phyloP scores from a whole-genome alignment of 2,329 filamentous ascomycete species.

The Scedosporium boydii region DNA sequence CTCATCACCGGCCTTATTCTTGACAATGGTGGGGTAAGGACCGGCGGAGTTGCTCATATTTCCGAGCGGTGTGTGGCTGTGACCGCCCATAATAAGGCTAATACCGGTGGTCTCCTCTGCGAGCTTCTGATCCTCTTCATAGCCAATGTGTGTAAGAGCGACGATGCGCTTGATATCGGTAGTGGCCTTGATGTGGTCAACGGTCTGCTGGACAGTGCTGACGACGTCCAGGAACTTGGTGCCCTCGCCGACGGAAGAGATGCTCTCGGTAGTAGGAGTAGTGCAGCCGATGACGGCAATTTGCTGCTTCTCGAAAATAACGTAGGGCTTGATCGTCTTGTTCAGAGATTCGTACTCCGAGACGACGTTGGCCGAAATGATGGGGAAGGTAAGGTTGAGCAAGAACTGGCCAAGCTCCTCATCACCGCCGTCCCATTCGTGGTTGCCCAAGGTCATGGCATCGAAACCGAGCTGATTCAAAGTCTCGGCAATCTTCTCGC shows the following conservation, averaged over 20 bases:
- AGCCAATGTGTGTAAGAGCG: constrained; percentile 59
- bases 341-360: constrained; percentile 51
- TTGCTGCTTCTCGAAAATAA: constrained; percentile 51
- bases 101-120: constrained; percentile 51
- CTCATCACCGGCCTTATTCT: constrained; percentile 53
- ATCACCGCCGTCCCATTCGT: constrained; percentile 58
- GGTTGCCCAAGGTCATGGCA: constrained; percentile 59
- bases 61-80: constrained; percentile 51
- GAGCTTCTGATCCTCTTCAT: constrained; percentile 52
- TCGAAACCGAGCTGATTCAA: constrained; percentile 58
- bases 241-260: constrained; percentile 46
- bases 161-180: constrained; percentile 56
- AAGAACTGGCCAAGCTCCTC: constrained; percentile 53
- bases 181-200: constrained; percentile 50
- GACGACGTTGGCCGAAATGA: constrained; percentile 53
- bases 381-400: constrained; percentile 53
- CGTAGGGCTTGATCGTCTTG: constrained; percentile 54
- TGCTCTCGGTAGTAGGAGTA: constrained; percentile 47
- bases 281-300: constrained; percentile 57
- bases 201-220: constrained; percentile 47
- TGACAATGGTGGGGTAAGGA: constrained; percentile 53
- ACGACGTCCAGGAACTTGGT: constrained; percentile 51
- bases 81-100: constrained; percentile 59
- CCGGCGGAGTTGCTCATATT: constrained; percentile 48
- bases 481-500: constrained; percentile 58